Evolutionary conservation across 495 filamentous ascomycete genomes (phyloP), one percentile per base, ranked within the genome.

Genomic region (Hapsidospora chrysogenum): DNA sequence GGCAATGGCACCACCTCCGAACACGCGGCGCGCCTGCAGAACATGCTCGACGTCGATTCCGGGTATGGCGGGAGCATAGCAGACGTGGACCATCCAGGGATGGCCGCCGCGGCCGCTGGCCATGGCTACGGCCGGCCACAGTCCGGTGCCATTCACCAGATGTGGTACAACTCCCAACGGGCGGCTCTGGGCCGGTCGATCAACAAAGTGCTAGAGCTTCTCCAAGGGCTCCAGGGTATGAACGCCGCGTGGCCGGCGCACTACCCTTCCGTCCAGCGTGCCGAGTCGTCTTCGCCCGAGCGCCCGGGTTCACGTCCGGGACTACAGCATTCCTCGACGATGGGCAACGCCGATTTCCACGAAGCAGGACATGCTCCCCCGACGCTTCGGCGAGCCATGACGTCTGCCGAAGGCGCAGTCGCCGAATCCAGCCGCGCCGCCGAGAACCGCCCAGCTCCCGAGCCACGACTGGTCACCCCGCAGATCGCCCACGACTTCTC

Each of bases 401-500:
- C 85, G 19, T 75, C 72, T 4, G 42, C 76, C 13, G 75, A 70
- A 0, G 74, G 74, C 36, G 61, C 66, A 28, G 50, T 63, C 56
- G 72, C 66, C 22, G 85, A 92, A 52, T 84, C 79, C 9, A 92
- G 84, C 56, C 64, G 66, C 27, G 48, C 66, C 33, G 75, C 74
- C 13, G 70, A 76, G 41, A 61, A 63, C 33, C 68, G 70, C 29
- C 52, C 58, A 9, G 44, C 54, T 8, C 43, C 66, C 17, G 80
- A 84, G 31, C 72, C 75, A 2, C 64, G 89, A 36, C 64, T 97
- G 34, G 77, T 95, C 45, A 85, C 82, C 11, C 85, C 85, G 15
- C 80, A 95, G 57, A 86, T 95, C 38, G 84, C 86, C 3, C 84
- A 94, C 35, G 82, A 97, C 41, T 97, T 96, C 44, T 93, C 85